phyloP scores from a whole-genome alignment of 352 stramenopile species.

The Bremia lactucae region DNA sequence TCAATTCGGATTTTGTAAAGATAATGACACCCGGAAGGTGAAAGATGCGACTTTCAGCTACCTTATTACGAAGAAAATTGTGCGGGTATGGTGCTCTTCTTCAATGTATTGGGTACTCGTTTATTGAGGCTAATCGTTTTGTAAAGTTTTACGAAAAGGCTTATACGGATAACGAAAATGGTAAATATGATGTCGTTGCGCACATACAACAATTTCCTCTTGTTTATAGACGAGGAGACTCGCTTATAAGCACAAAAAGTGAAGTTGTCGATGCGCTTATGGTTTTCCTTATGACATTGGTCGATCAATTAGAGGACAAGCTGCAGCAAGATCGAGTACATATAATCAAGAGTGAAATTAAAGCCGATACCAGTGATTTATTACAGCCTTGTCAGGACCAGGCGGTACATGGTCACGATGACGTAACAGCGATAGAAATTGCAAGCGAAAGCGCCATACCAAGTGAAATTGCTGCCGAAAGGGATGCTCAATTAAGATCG shows the following conservation, averaged over 20 bases:
- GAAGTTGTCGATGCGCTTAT: slow-evolving; percentile 35
- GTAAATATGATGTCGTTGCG: slow-evolving; percentile 27
- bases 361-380: slow-evolving; percentile 1
- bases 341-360: slow-evolving; percentile 7
- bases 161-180: slow-evolving; percentile 7
- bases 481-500: slow-evolving; percentile 12
- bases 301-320: slow-evolving; percentile 25
- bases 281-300: slow-evolving; percentile 30
- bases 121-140: slow-evolving; percentile 10
- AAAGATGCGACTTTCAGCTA: slow-evolving; percentile 40
- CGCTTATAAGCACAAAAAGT: slow-evolving; percentile 19
- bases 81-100: slow-evolving; percentile 22
- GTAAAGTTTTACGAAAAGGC: slow-evolving; percentile 16
- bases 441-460: neutral
- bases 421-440: slow-evolving; percentile 1
- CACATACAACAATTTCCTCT: slow-evolving; percentile 31
- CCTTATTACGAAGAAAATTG: slow-evolving; percentile 29
- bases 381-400: neutral
- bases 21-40: slow-evolving; percentile 31
- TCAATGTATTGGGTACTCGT: neutral
- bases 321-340: slow-evolving; percentile 10
- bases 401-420: neutral
- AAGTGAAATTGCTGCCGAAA: slow-evolving; percentile 1
- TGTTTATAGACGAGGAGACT: slow-evolving; percentile 16
- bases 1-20: slow-evolving; percentile 28